Base-by-base conservation (phyloP, 1,139 yeast species). In the Barnettozyma hawaiiensis region DNA sequence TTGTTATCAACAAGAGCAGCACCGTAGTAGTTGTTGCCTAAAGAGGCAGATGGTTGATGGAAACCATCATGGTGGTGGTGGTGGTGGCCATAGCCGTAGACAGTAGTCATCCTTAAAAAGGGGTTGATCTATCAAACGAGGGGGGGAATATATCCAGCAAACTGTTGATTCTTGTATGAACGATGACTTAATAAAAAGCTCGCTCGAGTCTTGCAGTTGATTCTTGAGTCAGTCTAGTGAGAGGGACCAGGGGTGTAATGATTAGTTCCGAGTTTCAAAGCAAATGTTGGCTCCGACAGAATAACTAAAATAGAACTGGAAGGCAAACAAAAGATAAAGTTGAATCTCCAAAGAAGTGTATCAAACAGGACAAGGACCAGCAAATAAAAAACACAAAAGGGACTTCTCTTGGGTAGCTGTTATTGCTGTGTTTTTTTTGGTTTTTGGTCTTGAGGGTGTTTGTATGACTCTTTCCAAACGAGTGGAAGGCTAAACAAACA, bases 121-220 rank as follows among this genome's bases (percentile, higher is more conserved):
- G n/a, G 15, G 31, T 6, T 19, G 27, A 10, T 23, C 31, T 28
- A 29, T 15, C 31, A 19, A 28, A 36, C 12, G 31, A 23, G 10
- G 27, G 3, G 9, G n/a, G 23, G 29, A 18, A 19, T 29, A 37
- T 24, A 15, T 27, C 32, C 26, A 23, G 11, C 35, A 31, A 24
- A 23, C 23, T 21, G 19, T 31, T 31, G n/a, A 16, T 39, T 32
- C 16, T 32, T 36, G 14, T 23, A 16, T 14, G 43, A 46, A 42
- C 52, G 52, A 49, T 49, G 41, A 49, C 52, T 47, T 47, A 47
- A 33, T 40, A 35, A 45, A 47, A 45, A 45, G 50, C 43, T 47
- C 48, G 47, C 19, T 39, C 37, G 31, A 22, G 37, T 16, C 37
- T 22, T n/a, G 35, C 24, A 32, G 26, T 19, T 8, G 18, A 31